Evolutionary conservation across 208 protist species (phyloP), one percentile per base, ranked within the genome.

Genomic region (Wallacemonas sp.): DNA sequence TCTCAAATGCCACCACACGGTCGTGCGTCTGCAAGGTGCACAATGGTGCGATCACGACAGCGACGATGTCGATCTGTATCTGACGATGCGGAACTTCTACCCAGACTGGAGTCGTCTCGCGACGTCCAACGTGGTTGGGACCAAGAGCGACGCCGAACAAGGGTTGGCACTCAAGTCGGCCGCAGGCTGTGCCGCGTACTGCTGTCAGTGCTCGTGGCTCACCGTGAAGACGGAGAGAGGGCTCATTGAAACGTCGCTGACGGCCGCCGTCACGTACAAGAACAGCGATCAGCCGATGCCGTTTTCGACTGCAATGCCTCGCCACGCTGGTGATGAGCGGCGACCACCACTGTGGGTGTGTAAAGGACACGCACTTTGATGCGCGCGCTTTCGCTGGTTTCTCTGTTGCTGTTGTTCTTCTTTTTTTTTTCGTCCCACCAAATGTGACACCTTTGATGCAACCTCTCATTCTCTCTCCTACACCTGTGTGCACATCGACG

Each of bases 141-240:
- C 71, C 4, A 11, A 23, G n/a, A 68, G 63, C 27, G 64, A 65
- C 14, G 61, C 12, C 2, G 65, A 66, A 2, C 19, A 66, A 26
- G 30, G 33, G n/a, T 32, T 46, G 5, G 90, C 88, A 17, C 63
- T 95, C 44, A 36, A 56, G 32, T 36, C 55, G 29, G 68, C 68
- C 36, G 17, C 38, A 29, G 32, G 61, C 17, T 65, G 65, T 26
- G 90, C 87, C 29, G 90, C 87, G 19, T 95, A 95, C 74, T 92
- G 90, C 70, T 95, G 90, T 54, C 90, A 95, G 62, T 95, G 90
- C 65, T 89, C 87, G 29, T 95, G 86, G 85, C 70, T 92, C 26
- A 90, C 90, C 12, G 87, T 93, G 52, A 55, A 32, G 19, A 46
- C 48, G 17, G 27, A 64, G 6, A 68, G 68, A 47, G 82, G 74